Conservation (phyloP, 495 filamentous ascomycete species). For the Lophiostoma macrostomum region DNA sequence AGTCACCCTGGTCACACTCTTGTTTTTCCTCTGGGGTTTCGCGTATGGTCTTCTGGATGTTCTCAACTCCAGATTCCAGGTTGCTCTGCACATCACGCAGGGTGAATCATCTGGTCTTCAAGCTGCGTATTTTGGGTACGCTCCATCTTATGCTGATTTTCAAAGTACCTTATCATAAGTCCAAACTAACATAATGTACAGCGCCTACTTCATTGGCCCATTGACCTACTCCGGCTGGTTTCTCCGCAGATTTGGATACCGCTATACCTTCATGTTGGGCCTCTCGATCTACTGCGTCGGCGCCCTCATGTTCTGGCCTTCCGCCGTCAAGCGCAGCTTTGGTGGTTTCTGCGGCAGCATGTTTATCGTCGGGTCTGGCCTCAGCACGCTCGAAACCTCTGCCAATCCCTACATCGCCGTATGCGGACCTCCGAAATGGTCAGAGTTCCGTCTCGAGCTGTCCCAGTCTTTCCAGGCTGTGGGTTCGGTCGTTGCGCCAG, state of each 20-base stretch:
- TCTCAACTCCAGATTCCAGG: constrained; percentile 55
- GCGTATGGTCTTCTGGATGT: constrained; percentile 55
- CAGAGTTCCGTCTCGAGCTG: constrained; percentile 67
- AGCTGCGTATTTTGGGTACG: constrained; percentile 48
- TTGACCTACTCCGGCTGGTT: constrained; percentile 65
- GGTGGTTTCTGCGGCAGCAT: constrained; percentile 67
- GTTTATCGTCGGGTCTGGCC: constrained; percentile 67
- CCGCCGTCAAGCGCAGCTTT: constrained; percentile 58
- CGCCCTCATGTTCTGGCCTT: constrained; percentile 62
- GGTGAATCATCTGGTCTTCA: constrained; percentile 47
- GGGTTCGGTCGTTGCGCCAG: constrained; percentile 61
- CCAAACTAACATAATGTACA: constrained; percentile 2
- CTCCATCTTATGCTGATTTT: constrained; percentile 16
- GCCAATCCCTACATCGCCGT: constrained; percentile 69
- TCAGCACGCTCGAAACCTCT: constrained; percentile 69
- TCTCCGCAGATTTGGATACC: constrained; percentile 60
- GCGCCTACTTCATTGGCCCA: constrained; percentile 63
- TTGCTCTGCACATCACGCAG: constrained; percentile 46
- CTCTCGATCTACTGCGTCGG: constrained; percentile 61
- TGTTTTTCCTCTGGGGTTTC: constrained; percentile 50
- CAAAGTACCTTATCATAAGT: background rate
- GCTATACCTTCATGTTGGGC: constrained; percentile 57
- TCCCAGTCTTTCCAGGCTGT: constrained; percentile 68
- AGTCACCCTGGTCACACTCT: constrained; percentile 36
- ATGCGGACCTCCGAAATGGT: constrained; percentile 66